A percentile compares a stretch with the other conserved stretches of the same genome.
Conservation (phyloP, 768 basidiomycete genomes). For the Ephemerocybe angulata region DNA sequence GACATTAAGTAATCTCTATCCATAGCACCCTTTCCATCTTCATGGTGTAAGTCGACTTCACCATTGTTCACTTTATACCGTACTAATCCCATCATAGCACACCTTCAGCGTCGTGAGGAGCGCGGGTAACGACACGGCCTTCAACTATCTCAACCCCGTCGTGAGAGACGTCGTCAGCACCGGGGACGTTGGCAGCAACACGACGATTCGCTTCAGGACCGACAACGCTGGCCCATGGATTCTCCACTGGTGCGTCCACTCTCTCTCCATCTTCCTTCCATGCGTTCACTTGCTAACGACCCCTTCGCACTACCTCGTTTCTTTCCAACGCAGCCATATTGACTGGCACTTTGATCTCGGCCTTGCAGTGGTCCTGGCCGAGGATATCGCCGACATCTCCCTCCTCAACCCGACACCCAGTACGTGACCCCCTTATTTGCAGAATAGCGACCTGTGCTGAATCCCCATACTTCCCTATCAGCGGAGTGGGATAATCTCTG, state of each 20-base stretch:
- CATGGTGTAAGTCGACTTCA: conserved; percentile 36
- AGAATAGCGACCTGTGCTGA: no score
- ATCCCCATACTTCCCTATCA: no score
- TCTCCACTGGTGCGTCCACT: conserved; percentile 33
- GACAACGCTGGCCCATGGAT: conserved; percentile 69
- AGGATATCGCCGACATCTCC: conserved; percentile 18
- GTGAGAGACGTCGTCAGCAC: conserved; percentile 55
- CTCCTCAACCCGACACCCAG: conserved; percentile 14
- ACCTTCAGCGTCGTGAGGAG: conserved; percentile 40
- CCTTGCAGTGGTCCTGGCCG: conserved; percentile 32
- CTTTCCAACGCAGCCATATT: conserved; percentile 2
- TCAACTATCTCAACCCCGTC: conserved; percentile 52
- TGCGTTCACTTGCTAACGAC: conserved; percentile 3
- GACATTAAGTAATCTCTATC: not conserved
- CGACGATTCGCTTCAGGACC: conserved; percentile 60
- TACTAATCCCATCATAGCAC: conserved; percentile 17
- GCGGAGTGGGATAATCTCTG: no score
- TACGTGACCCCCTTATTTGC: conserved; percentile 3
- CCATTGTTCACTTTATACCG: not conserved
- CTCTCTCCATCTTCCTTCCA: not conserved
- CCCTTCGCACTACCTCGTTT: not conserved
- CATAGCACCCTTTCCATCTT: conserved; percentile 42
- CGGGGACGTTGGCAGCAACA: conserved; percentile 34
- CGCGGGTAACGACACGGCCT: conserved; percentile 30
- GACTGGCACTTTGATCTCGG: conserved; percentile 20